Evolutionary conservation across 129 eudicot genomes (phyloP), one percentile per base, ranked within the genome.

Genomic region (Oenanthe sinensis): DNA sequence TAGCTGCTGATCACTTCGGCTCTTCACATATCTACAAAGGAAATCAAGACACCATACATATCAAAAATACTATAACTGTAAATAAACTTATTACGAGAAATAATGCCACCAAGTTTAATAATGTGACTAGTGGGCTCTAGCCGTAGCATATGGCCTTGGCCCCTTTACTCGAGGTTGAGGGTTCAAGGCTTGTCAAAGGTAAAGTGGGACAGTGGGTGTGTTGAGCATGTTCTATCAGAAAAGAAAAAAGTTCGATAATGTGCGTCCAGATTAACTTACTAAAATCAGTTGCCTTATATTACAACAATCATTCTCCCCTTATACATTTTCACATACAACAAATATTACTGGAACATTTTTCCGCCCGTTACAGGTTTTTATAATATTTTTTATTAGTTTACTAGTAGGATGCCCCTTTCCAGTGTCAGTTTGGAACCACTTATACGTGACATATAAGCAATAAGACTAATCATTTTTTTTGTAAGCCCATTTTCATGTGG

Each of bases 1-100:
- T 39, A 95, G 82, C 82, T 95, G 98, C 94, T 86, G 76, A 83
- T 95, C 97, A 78, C 92, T 95, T 54, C 98, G 85, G 86, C 98
- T 95, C 84, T 85, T 95, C 85, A 95, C 98, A 73, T 91, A 95
- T 83, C 98, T 94, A 82, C 58, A 80, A 71, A 67, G 10, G 1
- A 67, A 15, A 67, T 67, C 68, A 24, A 22, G 4, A 60, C 68
- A 60, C 36, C 15, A 24, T 60, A 10, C 15, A 60, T 60, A 60
- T 60, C 13, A 60, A 60, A 13, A 60, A 2, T n/a, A 20, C 36
- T n/a, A 12, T 14, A 8, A 60, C 0, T n/a, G 65, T 22, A 60
- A 9, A 60, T 60, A 60, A 24, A 60, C 62, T 24, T 10, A 58
- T 20, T 8, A n/a, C 30, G 8, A 22, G 3, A 60, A 60, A 10